Evolutionary conservation across 768 basidiomycete genomes (phyloP).

Genomic region (Naganishia friedmannii): DNA sequence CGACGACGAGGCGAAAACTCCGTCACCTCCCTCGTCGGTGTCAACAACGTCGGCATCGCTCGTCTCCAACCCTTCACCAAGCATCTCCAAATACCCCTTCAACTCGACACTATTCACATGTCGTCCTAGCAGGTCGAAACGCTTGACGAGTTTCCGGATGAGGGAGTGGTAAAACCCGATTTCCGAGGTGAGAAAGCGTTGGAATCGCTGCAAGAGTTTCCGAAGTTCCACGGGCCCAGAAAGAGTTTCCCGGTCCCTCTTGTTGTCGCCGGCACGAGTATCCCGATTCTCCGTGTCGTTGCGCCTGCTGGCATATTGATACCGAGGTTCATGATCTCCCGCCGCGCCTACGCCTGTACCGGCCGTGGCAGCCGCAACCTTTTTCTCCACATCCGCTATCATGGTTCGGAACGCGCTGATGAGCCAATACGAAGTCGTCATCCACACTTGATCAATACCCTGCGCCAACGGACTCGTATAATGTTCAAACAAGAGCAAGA

Average conservation of each 20-base stretch:
- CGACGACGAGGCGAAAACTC: not conserved
- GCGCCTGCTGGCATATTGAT: conserved; percentile 3
- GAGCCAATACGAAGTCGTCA: conserved; percentile 45
- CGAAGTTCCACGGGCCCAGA: conserved; percentile 75
- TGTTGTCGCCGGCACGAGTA: not conserved
- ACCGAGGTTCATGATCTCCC: not conserved
- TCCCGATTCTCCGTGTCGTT: not conserved
- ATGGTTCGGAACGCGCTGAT: conserved; percentile 42
- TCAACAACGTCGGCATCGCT: not conserved
- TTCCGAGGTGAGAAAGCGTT: conserved; percentile 82
- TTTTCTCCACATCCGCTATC: conserved; percentile 33
- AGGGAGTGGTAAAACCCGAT: conserved; percentile 87
- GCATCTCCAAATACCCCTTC: conserved; percentile 21
- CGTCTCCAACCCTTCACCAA: conserved; percentile 13
- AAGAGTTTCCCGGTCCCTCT: conserved; percentile 51
- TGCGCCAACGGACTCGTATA: conserved; percentile 33
- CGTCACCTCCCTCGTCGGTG: too few relatives aligned
- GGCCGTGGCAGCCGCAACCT: not conserved
- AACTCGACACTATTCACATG: conserved; percentile 26
- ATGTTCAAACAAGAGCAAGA: conserved; percentile 16
- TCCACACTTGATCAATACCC: conserved; percentile 48
- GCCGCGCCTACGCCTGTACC: not conserved
- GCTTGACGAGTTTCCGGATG: conserved; percentile 68
- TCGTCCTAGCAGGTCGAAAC: conserved; percentile 59
- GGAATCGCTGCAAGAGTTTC: conserved; percentile 80